phyloP scores from a whole-genome alignment of 768 basidiomycete species.

The Pleurotus eryngii region DNA sequence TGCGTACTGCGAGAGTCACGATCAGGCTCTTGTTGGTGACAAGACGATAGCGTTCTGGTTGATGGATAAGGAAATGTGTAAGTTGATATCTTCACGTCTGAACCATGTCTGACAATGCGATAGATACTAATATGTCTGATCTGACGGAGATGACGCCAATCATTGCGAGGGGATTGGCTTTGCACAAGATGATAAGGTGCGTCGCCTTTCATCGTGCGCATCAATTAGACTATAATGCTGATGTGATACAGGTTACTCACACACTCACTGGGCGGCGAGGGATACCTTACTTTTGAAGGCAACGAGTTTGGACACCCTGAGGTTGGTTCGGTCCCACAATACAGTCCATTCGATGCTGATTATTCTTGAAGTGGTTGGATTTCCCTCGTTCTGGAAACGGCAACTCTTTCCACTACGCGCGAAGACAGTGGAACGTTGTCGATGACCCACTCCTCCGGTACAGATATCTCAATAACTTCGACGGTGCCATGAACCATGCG shows the following conservation, averaged over 20 bases:
- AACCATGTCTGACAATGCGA: background rate
- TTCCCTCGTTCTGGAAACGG: conserved; percentile 96
- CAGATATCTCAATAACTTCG: conserved; percentile 91
- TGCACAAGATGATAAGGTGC: conserved; percentile 98
- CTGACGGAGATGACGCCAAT: conserved; percentile 76
- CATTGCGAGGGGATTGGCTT: conserved; percentile 82
- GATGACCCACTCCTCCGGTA: conserved; percentile 89
- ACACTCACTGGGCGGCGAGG: conserved; percentile 93
- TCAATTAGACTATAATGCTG: no score
- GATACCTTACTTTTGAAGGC: conserved; percentile 96
- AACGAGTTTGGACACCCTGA: conserved; percentile 99
- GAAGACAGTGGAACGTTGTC: conserved; percentile 94
- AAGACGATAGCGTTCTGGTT: conserved; percentile 99
- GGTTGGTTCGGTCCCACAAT: conserved; percentile 35
- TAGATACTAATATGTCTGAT: conserved; percentile 95
- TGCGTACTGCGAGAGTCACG: conserved; percentile 93
- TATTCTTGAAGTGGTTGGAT: conserved; percentile 82
- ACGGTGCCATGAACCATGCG: conserved; percentile 83
- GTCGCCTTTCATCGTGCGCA: conserved; percentile 12
- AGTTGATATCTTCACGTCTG: conserved; percentile 22
- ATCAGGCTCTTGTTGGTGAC: conserved; percentile 97
- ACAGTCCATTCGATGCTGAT: conserved; percentile 3
- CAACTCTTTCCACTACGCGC: conserved; percentile 95
- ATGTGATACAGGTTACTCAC: conserved; percentile 64
- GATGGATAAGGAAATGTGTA: conserved; percentile 99